These are phyloP conservation scores for Colletotrichum kahawae DNA, from an alignment of 2,329 filamentous ascomycete species.

Conservation along the genomic window DNA sequence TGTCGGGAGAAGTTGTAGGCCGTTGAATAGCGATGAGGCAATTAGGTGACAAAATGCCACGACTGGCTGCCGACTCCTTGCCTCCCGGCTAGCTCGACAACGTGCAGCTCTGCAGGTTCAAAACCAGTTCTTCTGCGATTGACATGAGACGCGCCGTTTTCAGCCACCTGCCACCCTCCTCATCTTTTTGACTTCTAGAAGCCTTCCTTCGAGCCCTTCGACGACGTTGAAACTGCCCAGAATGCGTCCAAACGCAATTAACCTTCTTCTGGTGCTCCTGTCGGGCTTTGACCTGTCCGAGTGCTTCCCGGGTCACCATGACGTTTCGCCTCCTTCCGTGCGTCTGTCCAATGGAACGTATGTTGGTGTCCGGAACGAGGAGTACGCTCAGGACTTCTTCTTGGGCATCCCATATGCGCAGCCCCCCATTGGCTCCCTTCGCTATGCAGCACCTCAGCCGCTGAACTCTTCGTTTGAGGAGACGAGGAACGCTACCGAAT, in stretches of 20 bases:
- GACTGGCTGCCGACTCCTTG: background rate
- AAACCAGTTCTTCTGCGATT: background rate
- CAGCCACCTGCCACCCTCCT: background rate
- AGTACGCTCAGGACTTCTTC: conserved; percentile 60
- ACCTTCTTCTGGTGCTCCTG: conserved; percentile 9
- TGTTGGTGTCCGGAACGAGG: conserved; percentile 39
- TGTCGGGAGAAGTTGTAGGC: background rate
- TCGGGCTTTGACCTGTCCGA: conserved; percentile 4
- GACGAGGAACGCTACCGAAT: conserved; percentile 46
- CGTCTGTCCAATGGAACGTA: conserved; percentile 36
- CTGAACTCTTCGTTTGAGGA: conserved; percentile 52
- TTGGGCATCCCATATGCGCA: conserved; percentile 69
- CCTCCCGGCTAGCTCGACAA: background rate
- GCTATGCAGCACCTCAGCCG: conserved; percentile 63
- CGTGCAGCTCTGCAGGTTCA: background rate
- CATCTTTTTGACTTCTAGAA: background rate
- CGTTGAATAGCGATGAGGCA: background rate
- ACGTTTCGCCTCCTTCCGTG: conserved; percentile 9
- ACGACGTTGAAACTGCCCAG: background rate
- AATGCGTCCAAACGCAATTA: conserved; percentile 9
- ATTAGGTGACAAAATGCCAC: background rate
- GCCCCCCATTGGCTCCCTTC: conserved; percentile 60
- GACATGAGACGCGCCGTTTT: background rate
- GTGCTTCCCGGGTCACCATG: background rate
- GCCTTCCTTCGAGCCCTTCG: background rate